phyloP scores from a whole-genome alignment of 129 eudicot species.

The Lonicera japonica region DNA sequence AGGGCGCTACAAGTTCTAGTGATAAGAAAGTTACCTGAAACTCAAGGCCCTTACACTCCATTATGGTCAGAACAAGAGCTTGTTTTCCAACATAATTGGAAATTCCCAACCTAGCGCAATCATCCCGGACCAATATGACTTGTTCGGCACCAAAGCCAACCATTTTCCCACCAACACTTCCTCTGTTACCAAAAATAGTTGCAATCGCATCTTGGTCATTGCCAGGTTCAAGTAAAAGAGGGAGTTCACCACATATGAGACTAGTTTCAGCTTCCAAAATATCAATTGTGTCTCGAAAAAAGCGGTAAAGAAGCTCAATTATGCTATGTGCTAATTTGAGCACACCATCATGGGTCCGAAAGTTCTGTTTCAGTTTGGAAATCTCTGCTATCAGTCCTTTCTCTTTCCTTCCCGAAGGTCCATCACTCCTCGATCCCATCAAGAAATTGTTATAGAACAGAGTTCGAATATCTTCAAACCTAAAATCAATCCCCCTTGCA shows the following conservation, averaged over 20 bases:
- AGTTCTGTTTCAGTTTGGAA: slow-evolving; percentile 48
- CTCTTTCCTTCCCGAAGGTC: slow-evolving; percentile 15
- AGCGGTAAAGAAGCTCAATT: slow-evolving; percentile 46
- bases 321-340: slow-evolving; percentile 72
- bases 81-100: slow-evolving; percentile 44
- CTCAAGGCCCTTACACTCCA: slow-evolving; percentile 89
- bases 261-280: slow-evolving; percentile 56
- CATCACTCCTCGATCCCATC: slow-evolving; percentile 16
- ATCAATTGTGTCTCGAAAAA: slow-evolving; percentile 57
- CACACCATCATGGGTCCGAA: slow-evolving; percentile 67
- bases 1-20: too few relatives aligned
- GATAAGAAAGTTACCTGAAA: slow-evolving; percentile 45
- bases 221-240: slow-evolving; percentile 52
- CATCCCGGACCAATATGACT: slow-evolving; percentile 82
- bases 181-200: slow-evolving; percentile 45
- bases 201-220: slow-evolving; percentile 37
- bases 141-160: slow-evolving; percentile 91
- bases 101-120: slow-evolving; percentile 40
- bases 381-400: slow-evolving; percentile 52
- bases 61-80: slow-evolving; percentile 68
- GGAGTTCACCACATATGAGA: slow-evolving; percentile 56
- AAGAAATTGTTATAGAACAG: slow-evolving; percentile 56
- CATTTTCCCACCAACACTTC: slow-evolving; percentile 28
- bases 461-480: slow-evolving; percentile 63
- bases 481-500: slow-evolving; percentile 74